These are phyloP conservation scores for Biscutella laevigata DNA, from an alignment of 441 rosid species.

Conservation along the genomic window DNA sequence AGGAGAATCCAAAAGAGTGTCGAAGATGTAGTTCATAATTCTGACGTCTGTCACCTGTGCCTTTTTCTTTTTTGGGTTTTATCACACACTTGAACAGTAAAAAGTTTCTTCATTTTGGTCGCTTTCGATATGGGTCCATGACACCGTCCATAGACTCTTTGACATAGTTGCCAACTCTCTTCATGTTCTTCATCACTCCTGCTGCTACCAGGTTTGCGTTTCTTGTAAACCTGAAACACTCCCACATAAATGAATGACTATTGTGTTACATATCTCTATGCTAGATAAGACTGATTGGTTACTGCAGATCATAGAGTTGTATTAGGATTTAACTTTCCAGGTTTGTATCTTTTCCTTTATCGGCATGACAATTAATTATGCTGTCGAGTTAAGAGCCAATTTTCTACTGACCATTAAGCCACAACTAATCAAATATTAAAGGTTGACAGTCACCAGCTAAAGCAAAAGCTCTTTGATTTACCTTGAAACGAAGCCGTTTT, in stretches of 20 bases:
- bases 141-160: conserved; percentile 59
- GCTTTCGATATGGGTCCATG: conserved; percentile 49
- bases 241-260: neutral
- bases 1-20: conserved; percentile 4
- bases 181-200: conserved; percentile 63
- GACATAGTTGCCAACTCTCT: conserved; percentile 53
- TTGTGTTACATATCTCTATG: neutral
- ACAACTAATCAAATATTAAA: neutral
- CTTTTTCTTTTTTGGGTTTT: neutral
- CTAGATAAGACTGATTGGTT: neutral
- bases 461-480: conserved; percentile 22
- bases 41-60: conserved; percentile 13
- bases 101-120: conserved; percentile 42
- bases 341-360: neutral
- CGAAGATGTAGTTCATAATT: neutral
- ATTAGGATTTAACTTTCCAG: neutral
- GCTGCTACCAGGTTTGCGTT: conserved; percentile 66
- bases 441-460: neutral
- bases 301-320: neutral
- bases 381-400: neutral
- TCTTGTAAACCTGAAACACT: conserved; percentile 52
- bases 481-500: conserved; percentile 54
- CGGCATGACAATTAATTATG: neutral
- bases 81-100: neutral
- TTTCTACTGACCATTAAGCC: neutral